A percentile compares a stretch with the other conserved stretches of the same genome.
These are phyloP conservation scores for Phytophthora cryptogea DNA, from an alignment of 352 stramenopile species.

Conservation along the genomic window DNA sequence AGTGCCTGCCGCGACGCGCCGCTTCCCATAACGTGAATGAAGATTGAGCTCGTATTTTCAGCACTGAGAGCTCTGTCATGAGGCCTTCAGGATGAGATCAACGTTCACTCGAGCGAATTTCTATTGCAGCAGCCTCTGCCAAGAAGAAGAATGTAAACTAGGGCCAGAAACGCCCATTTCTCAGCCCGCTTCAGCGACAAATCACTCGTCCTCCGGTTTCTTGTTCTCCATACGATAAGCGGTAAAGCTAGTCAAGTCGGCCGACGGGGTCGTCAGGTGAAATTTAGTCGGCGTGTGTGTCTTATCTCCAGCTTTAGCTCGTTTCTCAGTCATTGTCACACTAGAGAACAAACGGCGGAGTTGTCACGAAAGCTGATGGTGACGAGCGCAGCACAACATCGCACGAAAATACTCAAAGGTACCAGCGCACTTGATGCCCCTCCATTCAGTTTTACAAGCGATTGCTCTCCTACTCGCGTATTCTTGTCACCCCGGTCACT, in stretches of 20 bases:
- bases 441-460: too few relatives aligned
- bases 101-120: background rate
- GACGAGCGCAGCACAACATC: constrained; percentile 2
- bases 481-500: too few relatives aligned
- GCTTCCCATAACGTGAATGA: constrained; percentile 34
- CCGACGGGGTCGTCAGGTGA: constrained; percentile 9
- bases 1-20: constrained; percentile 34
- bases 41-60: constrained; percentile 1
- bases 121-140: constrained; percentile 18
- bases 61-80: constrained; percentile 2
- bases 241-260: background rate
- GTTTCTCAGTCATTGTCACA: constrained; percentile 9
- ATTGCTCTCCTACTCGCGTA: too few relatives aligned
- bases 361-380: background rate
- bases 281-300: constrained; percentile 14
- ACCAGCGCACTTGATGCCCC: too few relatives aligned
- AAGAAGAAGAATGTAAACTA: constrained; percentile 16
- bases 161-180: constrained; percentile 16
- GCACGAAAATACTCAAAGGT: background rate
- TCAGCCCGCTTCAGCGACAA: constrained; percentile 13
- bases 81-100: background rate
- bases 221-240: constrained; percentile 11
- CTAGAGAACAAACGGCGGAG: background rate
- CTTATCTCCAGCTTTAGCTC: constrained; percentile 26
- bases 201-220: constrained; percentile 20